Evolutionary conservation across 1,139 yeast species (phyloP), one percentile per base, ranked within the genome.

Genomic region (Komagataea norvegica): DNA sequence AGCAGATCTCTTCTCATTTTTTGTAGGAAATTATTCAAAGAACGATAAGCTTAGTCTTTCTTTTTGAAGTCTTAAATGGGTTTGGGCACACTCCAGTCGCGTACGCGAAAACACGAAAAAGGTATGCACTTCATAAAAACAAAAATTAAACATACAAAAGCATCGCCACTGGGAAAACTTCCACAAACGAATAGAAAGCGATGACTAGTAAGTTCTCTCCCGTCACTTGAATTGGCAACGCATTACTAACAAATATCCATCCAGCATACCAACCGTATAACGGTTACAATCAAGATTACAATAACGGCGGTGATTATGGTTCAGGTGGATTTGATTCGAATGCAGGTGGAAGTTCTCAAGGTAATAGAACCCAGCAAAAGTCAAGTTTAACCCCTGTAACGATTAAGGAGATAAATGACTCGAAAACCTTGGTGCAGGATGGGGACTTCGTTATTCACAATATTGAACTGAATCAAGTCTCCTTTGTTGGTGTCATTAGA

Each of bases 351-450:
- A 34, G 49, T 25, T 49, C 55, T 2, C 52, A 48, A 32, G 44
- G 44, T n/a, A 42, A 38, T 17, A 41, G 40, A 34, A 38, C 54
- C 5, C 56, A 52, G 21, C 45, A 49, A 5, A 51, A 44, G 24
- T 46, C 45, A 18, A 59, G 77, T 11, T 59, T 86, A 33, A 80
- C 88, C 1, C 94, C 96, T 0, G 91, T 87, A 11, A 86, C 95
- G 2, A 78, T 88, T 52, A 83, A 83, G 54, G 94, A 85, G 61
- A 69, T 87, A 42, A 65, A 71, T 43, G 86, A 79, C 36, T 77
- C 93, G 6, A 65, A 70, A 17, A 86, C 79, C 47, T 54, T 59
- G n/a, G 72, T 74, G 8, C 83, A 84, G 31, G 96, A 86, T 54
- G 87, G 85, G 10, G 87, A 83, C n/a, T 82, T 77, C 55, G 67